phyloP scores from a whole-genome alignment of 1,139 yeast species.

The Magnusiomyces paraingens region DNA sequence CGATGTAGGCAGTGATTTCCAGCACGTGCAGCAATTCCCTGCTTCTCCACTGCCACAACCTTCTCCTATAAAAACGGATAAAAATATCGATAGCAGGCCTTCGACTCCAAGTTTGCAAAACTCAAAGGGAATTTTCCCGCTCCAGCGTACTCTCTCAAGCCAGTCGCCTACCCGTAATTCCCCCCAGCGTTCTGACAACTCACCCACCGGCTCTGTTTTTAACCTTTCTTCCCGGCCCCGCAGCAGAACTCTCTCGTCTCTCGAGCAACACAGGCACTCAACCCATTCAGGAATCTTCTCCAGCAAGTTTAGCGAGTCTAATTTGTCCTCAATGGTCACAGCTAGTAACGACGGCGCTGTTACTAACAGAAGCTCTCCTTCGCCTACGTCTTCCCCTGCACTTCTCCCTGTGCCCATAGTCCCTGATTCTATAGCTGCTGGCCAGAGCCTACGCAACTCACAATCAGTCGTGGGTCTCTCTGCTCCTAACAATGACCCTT shows the following conservation, averaged over 20 bases:
- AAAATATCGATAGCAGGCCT: no score
- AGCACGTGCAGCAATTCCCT: no score
- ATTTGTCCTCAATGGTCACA: conserved; percentile 17
- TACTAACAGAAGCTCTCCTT: conserved; percentile 8
- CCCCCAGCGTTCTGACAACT: conserved; percentile 3
- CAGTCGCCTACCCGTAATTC: conserved; percentile 11
- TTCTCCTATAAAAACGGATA: no score
- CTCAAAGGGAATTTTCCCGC: conserved; percentile 7
- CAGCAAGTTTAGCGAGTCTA: conserved; percentile 12
- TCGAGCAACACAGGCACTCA: conserved; percentile 16
- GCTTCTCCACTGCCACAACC: no score
- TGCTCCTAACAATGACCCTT: conserved; percentile 5
- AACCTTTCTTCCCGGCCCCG: conserved; percentile 19
- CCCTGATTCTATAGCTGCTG: not conserved
- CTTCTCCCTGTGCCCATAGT: not conserved
- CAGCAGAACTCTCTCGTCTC: conserved; percentile 22
- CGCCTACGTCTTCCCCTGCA: conserved; percentile 2
- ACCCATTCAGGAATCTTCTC: conserved; percentile 11
- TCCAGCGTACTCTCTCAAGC: conserved; percentile 13
- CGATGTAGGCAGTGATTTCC: no score
- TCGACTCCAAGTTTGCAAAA: not conserved
- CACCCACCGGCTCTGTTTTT: conserved; percentile 6
- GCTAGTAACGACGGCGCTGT: not conserved
- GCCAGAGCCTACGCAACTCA: conserved; percentile 5
- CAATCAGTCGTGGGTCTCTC: conserved; percentile 1